Conservation (phyloP, 1,139 yeast species). For the Insectozyma bohioensis region DNA sequence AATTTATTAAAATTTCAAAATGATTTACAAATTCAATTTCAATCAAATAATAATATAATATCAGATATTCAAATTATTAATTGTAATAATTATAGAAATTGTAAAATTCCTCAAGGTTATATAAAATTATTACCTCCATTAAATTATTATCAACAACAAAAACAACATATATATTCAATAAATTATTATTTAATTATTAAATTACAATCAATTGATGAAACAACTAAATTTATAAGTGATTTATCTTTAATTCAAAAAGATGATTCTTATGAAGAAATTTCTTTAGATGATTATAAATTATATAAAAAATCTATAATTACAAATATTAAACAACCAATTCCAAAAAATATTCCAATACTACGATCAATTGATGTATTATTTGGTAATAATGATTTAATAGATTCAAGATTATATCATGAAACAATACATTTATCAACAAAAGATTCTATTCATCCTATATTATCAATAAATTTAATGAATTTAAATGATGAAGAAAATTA, state of each 20-base stretch:
- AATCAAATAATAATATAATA: conserved; percentile 7
- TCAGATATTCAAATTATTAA: conserved; percentile 12
- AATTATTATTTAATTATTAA: conserved; percentile 18
- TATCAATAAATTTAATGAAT: conserved; percentile 13
- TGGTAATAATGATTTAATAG: conserved; percentile 24
- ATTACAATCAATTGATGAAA: conserved; percentile 12
- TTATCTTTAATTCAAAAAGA: conserved; percentile 12
- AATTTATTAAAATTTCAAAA: conserved; percentile 5
- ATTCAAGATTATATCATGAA: conserved; percentile 16
- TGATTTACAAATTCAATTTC: background rate
- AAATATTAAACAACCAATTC: conserved; percentile 10
- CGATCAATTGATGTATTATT: conserved; percentile 27
- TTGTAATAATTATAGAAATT: conserved; percentile 10
- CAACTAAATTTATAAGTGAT: conserved; percentile 17
- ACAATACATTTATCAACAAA: conserved; percentile 12
- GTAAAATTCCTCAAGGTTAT: conserved; percentile 13
- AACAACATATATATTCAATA: conserved; percentile 3
- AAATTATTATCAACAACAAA: conserved; percentile 9
- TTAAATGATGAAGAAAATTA: conserved; percentile 4
- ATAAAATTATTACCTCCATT: conserved; percentile 12
- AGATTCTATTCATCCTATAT: conserved; percentile 13
- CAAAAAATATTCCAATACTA: conserved; percentile 17
- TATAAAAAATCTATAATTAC: conserved; percentile 10
- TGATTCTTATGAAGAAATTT: conserved; percentile 9
- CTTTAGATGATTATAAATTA: conserved; percentile 7